Base-by-base conservation (phyloP, 2,329 filamentous ascomycete genomes). In the Trichoderma sp. region DNA sequence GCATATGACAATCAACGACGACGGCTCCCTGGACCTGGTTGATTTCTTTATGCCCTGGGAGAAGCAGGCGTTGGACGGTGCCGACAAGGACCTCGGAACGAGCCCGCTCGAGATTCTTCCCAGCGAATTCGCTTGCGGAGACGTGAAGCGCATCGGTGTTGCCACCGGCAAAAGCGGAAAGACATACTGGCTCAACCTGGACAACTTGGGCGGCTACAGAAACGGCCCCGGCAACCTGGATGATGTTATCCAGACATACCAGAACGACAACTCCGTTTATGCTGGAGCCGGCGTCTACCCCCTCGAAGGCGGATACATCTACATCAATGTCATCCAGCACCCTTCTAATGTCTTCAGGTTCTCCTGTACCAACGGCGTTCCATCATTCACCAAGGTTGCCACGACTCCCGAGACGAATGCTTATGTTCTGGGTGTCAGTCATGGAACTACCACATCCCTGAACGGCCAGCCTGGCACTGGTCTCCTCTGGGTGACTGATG, bases 271-370 rank as follows among this genome's bases (percentile, higher is more conserved):
- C 66, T 79, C 80, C 0, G 79, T 82, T 0, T 82, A 81, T 45
- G 78, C 78, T 0, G 81, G 80, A 0, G 77, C 78, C 5, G 81
- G 80, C 12, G 80, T 81, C 0, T 82, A 82, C 67, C 81, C 81
- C 0, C 70, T 82, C 0, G 80, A 83, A 28, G 81, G 81, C 1
- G 81, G 81, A 0, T 83, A 81, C 67, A 75, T 82, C 45, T 82
- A 82, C 71, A 80, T 81, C 69, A 80, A 80, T 14, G 74, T 85
- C 5, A 85, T 86, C 61, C 79, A 82, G 68, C 83, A 82, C 68
- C 78, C 81, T 15, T 83, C 83, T 0, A 79, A 83, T 57, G 82
- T 85, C 19, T 87, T 86, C 78, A 83, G 86, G 68, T 87, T 87
- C 71, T 80, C 81, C 2, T 86, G 83, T 71, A 75, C 78, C 66